A percentile compares a stretch with the other conserved stretches of the same genome.
These are phyloP conservation scores for Fusarium illudens DNA, from an alignment of 2,329 filamentous ascomycete species.

Conservation along the genomic window DNA sequence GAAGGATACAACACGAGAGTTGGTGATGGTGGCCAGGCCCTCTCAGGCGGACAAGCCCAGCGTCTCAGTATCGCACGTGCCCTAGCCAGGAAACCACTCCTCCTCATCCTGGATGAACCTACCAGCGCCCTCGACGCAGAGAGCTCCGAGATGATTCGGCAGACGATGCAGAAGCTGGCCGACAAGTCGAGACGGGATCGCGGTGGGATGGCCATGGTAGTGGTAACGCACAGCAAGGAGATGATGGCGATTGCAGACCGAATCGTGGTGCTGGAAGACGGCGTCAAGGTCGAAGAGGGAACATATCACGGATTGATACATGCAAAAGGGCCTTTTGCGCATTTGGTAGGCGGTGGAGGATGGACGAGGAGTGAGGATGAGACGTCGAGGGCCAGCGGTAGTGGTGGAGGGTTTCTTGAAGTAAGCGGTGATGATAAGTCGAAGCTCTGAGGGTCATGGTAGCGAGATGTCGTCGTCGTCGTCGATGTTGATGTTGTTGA, in stretches of 20 bases:
- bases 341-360: slow-evolving; percentile 52
- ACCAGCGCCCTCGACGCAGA: slow-evolving; percentile 81
- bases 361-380: slow-evolving; percentile 21
- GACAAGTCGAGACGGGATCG: slow-evolving; percentile 29
- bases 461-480: background rate
- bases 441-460: background rate
- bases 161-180: slow-evolving; percentile 67
- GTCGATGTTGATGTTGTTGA: background rate
- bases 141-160: slow-evolving; percentile 69
- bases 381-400: background rate
- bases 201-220: slow-evolving; percentile 71
- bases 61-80: slow-evolving; percentile 83
- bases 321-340: slow-evolving; percentile 56
- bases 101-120: slow-evolving; percentile 87
- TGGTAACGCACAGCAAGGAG: slow-evolving; percentile 82
- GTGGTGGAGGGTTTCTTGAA: background rate
- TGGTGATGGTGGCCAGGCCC: slow-evolving; percentile 76
- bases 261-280: slow-evolving; percentile 76
- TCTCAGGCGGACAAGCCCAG: slow-evolving; percentile 87
- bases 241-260: slow-evolving; percentile 87
- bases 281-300: slow-evolving; percentile 73
- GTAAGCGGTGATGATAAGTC: background rate
- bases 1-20: slow-evolving; percentile 68
- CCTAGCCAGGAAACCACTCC: slow-evolving; percentile 72
- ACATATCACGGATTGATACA: slow-evolving; percentile 67